Conservation (phyloP, 2,329 filamentous ascomycete genomes). For the Gremmenia infestans region DNA sequence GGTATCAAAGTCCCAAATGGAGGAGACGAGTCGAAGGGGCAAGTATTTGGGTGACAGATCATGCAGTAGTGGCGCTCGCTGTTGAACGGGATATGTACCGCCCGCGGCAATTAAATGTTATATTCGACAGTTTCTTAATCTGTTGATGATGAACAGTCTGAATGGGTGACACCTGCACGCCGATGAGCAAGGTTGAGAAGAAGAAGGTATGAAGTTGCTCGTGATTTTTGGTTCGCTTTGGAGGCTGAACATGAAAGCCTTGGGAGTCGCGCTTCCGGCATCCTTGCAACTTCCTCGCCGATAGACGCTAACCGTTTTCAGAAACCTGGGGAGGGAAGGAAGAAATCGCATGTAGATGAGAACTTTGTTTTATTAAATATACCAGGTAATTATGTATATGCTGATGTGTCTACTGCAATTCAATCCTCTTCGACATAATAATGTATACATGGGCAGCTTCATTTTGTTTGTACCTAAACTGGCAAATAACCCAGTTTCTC, state of each 20-base stretch:
- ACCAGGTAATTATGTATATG: background rate
- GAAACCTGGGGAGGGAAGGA: slow-evolving; percentile 12
- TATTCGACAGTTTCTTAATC: slow-evolving; percentile 18
- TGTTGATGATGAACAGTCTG: slow-evolving; percentile 19
- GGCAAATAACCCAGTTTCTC: too few species aligned
- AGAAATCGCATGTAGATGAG: background rate
- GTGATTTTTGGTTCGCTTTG: slow-evolving; percentile 12
- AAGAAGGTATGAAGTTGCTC: slow-evolving; percentile 15
- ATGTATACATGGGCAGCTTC: too few species aligned
- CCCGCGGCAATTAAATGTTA: slow-evolving; percentile 30
- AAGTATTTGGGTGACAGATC: slow-evolving; percentile 28
- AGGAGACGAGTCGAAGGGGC: background rate
- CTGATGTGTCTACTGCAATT: background rate
- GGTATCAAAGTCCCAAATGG: slow-evolving; percentile 24
- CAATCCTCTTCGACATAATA: too few species aligned
- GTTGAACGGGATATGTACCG: slow-evolving; percentile 28
- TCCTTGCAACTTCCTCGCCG: slow-evolving; percentile 12
- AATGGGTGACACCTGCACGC: slow-evolving; percentile 30
- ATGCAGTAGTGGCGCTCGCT: slow-evolving; percentile 28
- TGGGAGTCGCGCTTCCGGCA: slow-evolving; percentile 18
- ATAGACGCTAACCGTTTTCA: slow-evolving; percentile 8
- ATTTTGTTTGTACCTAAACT: too few species aligned
- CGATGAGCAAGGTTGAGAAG: slow-evolving; percentile 22
- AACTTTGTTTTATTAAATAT: background rate
- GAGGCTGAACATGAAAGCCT: slow-evolving; percentile 24